These are phyloP conservation scores for Phalaenopsis aphrodite DNA, from an alignment of 106 monocot genomes.

Conservation along the genomic window DNA sequence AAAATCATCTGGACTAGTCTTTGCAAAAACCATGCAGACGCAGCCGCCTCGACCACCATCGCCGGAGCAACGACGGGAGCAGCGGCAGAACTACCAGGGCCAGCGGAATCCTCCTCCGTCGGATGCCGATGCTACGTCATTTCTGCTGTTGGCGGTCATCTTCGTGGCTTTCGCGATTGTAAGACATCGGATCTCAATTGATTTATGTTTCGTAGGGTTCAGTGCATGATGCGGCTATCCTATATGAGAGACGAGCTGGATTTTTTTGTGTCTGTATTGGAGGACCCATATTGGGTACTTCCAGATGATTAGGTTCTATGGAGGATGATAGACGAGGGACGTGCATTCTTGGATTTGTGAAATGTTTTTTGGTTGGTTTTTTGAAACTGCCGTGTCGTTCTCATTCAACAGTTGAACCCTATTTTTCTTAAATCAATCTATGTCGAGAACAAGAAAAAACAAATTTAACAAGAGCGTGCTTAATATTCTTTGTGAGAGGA, in stretches of 20 bases:
- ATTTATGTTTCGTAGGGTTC: not conserved
- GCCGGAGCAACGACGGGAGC: not conserved
- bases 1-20: not conserved
- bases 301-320: not conserved
- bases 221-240: not conserved
- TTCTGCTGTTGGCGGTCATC: not conserved
- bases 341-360: not conserved
- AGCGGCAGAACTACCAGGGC: not conserved
- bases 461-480: not conserved
- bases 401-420: not conserved
- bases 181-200: not conserved
- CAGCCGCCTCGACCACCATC: not conserved
- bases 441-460: not conserved
- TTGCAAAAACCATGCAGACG: conserved; percentile 5
- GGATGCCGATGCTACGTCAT: conserved; percentile 5
- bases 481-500: not conserved
- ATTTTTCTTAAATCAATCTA: not conserved
- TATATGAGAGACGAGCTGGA: not conserved
- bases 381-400: not conserved
- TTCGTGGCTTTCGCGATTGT: conserved; percentile 13
- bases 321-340: not conserved
- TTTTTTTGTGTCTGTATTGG: not conserved
- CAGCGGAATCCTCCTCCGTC: not conserved
- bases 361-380: not conserved
- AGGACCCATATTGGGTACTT: not conserved